Base-by-base conservation (phyloP, 495 filamentous ascomycete species). In the Neurospora africana region DNA sequence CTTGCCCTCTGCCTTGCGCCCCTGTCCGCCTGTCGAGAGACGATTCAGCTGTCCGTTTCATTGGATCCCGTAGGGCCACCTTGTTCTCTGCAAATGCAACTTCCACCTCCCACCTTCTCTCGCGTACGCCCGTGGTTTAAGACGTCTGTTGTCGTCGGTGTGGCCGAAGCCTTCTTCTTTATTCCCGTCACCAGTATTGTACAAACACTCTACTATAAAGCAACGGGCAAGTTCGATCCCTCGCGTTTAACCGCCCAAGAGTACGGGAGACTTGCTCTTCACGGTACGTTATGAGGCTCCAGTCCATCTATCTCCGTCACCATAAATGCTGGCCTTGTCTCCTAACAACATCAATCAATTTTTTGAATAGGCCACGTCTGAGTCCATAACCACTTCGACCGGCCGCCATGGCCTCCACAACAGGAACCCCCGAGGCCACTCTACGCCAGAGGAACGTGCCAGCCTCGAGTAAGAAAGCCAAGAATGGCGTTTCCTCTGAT, bases 381-480 rank as follows among this genome's bases (percentile, higher is more conserved):
- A 61, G 53, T 61, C 53, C 69, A 73, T 53, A 53, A 72, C 71
- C 40, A 61, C 39, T 67, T 69, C 71, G 70, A 61, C 69, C 76
- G 72, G 75, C 77, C 77, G 74, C 40, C 75, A 86, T 84, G 83
- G 79, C 72, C 30, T 21, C 78, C 67, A 71, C 72, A 33, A 40
- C 71, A 27, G 71, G 82, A 70, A 77, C 82, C 71, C 82, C 83
- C 69, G 82, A 85, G 76, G 84, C 84, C 75, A 83, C 82, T 77
- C 76, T 87, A 79, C 85, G 86, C 76, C 86, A 87, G 79, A 80
- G 86, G 72, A 86, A 84, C 70, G 84, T 86, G 71, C 79, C 77
- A 70, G 77, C 75, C 72, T 75, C 81, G 70, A 72, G 75, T 17
- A 86, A 84, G 75, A 87, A 86, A 77, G 78, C 82, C 71, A 83